phyloP scores from a whole-genome alignment of 2,329 filamentous ascomycete genomes.

The Trichophyton mentagrophytes region DNA sequence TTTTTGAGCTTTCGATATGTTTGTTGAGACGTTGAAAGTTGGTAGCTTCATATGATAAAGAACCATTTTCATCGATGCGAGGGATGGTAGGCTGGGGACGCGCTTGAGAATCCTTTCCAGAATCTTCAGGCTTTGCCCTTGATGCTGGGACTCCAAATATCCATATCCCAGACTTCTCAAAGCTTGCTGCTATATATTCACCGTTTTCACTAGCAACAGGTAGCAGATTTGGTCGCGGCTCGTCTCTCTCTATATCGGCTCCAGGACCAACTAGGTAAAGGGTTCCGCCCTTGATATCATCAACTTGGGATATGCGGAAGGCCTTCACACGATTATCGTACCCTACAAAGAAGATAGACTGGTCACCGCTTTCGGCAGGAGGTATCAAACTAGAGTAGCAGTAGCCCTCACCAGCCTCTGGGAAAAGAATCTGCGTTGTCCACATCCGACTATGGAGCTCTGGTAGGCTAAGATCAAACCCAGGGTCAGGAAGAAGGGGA shows the following conservation, averaged over 20 bases:
- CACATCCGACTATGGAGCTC: conserved; percentile 62
- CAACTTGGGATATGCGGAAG: conserved; percentile 63
- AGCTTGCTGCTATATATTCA: conserved; percentile 61
- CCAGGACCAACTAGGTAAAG: conserved; percentile 65
- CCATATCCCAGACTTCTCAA: conserved; percentile 61
- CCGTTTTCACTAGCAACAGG: conserved; percentile 57
- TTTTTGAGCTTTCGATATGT: conserved; percentile 43
- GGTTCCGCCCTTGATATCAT: conserved; percentile 61
- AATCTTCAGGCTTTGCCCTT: conserved; percentile 23
- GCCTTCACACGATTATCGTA: conserved; percentile 66
- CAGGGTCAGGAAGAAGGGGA: conserved; percentile 56
- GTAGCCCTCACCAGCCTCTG: conserved; percentile 65
- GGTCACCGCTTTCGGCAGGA: conserved; percentile 34
- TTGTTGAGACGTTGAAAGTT: conserved; percentile 23
- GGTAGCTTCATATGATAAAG: conserved; percentile 16
- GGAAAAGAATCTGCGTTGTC: conserved; percentile 77
- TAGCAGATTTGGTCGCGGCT: conserved; percentile 53
- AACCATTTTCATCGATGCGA: conserved; percentile 10
- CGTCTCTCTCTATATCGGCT: conserved; percentile 35
- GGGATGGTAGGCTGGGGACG: conserved; percentile 9
- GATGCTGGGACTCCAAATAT: conserved; percentile 62
- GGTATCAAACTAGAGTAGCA: conserved; percentile 60
- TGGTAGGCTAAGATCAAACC: conserved; percentile 37
- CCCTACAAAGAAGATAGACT: conserved; percentile 63
- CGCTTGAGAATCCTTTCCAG: neutral